A percentile compares a stretch with the other conserved stretches of the same genome.
Evolutionary conservation across 2,329 filamentous ascomycete species (phyloP).

Genomic region (Cercospora sojina): DNA sequence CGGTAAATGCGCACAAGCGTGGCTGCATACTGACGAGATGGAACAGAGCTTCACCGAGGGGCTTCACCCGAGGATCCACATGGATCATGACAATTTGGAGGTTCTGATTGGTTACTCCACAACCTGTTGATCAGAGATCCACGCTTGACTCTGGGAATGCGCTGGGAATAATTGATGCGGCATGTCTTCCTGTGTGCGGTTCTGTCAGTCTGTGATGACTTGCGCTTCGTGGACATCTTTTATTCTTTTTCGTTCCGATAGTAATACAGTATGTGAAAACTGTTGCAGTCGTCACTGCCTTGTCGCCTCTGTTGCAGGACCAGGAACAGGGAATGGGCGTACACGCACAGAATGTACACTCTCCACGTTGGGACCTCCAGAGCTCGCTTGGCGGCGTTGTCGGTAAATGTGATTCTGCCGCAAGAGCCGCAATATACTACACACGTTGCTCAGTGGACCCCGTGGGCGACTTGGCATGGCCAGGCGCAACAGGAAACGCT

Average conservation of each 20-base stretch:
- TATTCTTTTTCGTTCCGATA: background rate
- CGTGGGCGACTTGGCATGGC: background rate
- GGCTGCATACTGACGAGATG: constrained; percentile 4
- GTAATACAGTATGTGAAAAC: background rate
- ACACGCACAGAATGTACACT: background rate
- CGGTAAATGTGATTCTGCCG: background rate
- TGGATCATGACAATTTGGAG: background rate
- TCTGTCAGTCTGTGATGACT: background rate
- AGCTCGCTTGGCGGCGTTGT: background rate
- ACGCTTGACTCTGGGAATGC: background rate
- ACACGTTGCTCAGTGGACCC: background rate
- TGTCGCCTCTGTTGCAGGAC: background rate
- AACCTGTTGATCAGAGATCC: background rate
- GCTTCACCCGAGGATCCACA: background rate
- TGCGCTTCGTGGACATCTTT: background rate
- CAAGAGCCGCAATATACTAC: background rate
- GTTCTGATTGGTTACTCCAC: background rate
- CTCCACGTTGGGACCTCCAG: background rate
- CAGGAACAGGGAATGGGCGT: background rate
- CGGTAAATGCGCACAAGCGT: constrained; percentile 7
- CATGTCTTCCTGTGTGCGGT: background rate
- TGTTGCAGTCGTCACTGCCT: background rate
- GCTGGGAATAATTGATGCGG: background rate
- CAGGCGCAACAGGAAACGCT: background rate
- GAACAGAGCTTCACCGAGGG: background rate